phyloP scores from a whole-genome alignment of 371 early-diverging fungal genomes.

The Syncephalastrum sp. region DNA sequence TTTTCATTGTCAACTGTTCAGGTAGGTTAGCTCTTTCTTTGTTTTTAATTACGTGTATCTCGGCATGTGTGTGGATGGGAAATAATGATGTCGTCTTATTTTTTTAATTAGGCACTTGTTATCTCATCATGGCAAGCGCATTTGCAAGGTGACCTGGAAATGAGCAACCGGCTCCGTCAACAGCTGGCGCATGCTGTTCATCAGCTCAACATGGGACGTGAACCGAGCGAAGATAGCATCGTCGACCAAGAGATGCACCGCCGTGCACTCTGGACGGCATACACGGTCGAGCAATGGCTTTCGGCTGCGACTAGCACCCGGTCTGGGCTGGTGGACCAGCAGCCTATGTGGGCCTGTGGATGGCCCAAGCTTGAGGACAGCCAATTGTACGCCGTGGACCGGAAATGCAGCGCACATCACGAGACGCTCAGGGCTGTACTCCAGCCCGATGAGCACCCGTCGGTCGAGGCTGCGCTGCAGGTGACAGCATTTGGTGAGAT shows the following conservation, averaged over 20 bases:
- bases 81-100: too few relatives aligned
- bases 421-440: conserved; percentile 1
- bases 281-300: conserved; percentile 40
- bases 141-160: conserved; percentile 29
- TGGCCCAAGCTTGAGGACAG: conserved; percentile 37
- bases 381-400: conserved; percentile 21
- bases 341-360: conserved; percentile 1
- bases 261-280: conserved; percentile 37
- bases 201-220: conserved; percentile 8
- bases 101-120: conserved; percentile 24
- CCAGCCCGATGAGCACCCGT: conserved; percentile 2
- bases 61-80: too few relatives aligned
- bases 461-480: conserved; percentile 24
- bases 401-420: not conserved
- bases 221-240: not conserved
- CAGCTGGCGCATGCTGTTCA: conserved; percentile 13
- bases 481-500: conserved; percentile 30
- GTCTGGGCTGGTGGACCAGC: conserved; percentile 15
- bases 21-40: conserved; percentile 5
- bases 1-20: conserved; percentile 5
- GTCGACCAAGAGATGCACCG: conserved; percentile 32
- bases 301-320: conserved; percentile 1
- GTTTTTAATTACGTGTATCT: not conserved
- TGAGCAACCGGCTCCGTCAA: conserved; percentile 22
- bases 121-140: conserved; percentile 46